These are phyloP conservation scores for Globisporangium nunn DNA, from an alignment of 352 stramenopile species.

Conservation along the genomic window DNA sequence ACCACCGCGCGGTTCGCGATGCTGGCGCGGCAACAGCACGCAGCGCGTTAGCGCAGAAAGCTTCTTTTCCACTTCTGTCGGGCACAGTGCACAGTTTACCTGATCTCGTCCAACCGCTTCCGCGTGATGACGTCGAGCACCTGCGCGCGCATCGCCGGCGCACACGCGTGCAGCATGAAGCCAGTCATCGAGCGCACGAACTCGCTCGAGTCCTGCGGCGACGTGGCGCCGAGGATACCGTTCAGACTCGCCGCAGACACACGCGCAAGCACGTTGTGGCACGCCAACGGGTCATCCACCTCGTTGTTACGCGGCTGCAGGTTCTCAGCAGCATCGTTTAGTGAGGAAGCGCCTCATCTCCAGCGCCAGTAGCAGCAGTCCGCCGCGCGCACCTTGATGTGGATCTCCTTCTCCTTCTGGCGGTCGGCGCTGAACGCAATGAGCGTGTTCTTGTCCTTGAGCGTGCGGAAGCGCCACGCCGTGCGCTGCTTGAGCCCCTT, in stretches of 20 bases:
- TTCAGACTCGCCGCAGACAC: constrained; percentile 63
- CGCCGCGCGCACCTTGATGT: constrained; percentile 17
- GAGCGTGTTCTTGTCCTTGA: constrained; percentile 65
- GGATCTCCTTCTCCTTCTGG: constrained; percentile 68
- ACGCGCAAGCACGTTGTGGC: constrained; percentile 62
- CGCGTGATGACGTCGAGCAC: constrained; percentile 75
- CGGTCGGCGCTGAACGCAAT: constrained; percentile 72
- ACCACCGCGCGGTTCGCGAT: constrained; percentile 71
- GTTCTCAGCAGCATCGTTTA: background rate
- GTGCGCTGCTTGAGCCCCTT: constrained; percentile 78
- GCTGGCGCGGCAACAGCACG: constrained; percentile 14
- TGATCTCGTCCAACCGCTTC: constrained; percentile 60
- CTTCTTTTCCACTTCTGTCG: no score
- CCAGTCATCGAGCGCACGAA: constrained; percentile 80
- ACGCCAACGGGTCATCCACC: constrained; percentile 56
- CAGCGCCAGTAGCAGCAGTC: no score
- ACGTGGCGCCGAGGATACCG: constrained; percentile 69
- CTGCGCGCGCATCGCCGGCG: constrained; percentile 46
- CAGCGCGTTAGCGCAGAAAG: no score
- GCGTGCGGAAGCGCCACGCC: constrained; percentile 69
- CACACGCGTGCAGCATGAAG: constrained; percentile 77
- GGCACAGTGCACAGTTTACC: constrained; percentile 5
- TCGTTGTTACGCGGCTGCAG: constrained; percentile 35
- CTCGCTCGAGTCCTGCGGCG: constrained; percentile 61
- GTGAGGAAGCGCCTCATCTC: background rate